Evolutionary conservation across 2,329 filamentous ascomycete genomes (phyloP).

Genomic region (Aureobasidium subglaciale): DNA sequence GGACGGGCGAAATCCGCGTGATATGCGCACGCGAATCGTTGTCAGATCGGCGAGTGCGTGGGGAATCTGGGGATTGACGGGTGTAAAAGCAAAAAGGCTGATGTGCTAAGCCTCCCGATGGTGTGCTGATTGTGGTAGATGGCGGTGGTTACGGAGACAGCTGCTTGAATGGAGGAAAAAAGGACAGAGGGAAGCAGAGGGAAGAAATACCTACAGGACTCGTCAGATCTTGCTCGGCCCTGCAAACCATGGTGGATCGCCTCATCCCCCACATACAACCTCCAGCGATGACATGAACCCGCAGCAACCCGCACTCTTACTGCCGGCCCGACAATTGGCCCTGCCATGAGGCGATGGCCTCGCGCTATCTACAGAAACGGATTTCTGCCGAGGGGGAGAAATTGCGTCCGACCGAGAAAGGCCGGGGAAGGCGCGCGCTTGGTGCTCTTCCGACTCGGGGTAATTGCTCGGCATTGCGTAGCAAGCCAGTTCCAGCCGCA

Average conservation of each 20-base stretch:
- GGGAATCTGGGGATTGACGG: conserved; percentile 11
- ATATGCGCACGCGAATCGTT: conserved; percentile 5
- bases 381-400: neutral
- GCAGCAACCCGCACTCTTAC: neutral
- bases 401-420: conserved; percentile 3
- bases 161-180: neutral
- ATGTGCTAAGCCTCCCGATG: neutral
- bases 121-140: neutral
- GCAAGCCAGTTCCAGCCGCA: neutral
- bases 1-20: conserved; percentile 1
- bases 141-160: neutral
- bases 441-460: conserved; percentile 1
- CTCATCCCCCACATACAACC: conserved; percentile 7
- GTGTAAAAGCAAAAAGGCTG: conserved; percentile 9
- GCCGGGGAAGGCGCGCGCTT: conserved; percentile 5
- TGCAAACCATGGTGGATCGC: conserved; percentile 3
- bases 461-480: conserved; percentile 3
- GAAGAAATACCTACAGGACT: neutral
- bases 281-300: neutral
- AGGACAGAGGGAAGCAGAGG: neutral
- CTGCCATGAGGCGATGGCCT: neutral
- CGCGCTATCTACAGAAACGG: conserved; percentile 1
- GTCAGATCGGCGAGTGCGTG: neutral
- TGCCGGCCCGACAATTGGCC: conserved; percentile 6
- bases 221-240: conserved; percentile 6